These are phyloP conservation scores for Suillus decipiens DNA, from an alignment of 768 basidiomycete species.

Conservation along the genomic window DNA sequence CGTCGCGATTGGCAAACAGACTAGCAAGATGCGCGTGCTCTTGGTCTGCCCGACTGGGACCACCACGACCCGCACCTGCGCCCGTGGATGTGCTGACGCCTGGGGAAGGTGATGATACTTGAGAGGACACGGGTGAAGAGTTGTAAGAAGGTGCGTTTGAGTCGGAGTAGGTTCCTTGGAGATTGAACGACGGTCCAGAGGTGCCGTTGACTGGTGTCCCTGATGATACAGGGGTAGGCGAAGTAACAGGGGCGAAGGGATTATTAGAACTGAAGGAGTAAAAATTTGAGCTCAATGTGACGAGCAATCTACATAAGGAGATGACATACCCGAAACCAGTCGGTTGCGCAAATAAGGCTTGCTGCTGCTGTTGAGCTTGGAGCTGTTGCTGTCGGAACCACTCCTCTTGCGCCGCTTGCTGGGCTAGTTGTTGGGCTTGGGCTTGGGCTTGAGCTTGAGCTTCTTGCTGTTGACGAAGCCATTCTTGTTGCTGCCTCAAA, in stretches of 20 bases:
- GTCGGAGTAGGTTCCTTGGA: constrained; percentile 67
- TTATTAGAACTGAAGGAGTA: constrained; percentile 81
- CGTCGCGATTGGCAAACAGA: constrained; percentile 86
- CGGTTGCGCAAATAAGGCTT: constrained; percentile 56
- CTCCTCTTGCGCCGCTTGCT: constrained; percentile 52
- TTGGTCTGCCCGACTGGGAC: constrained; percentile 59
- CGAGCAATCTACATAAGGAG: background rate
- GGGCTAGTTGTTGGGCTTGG: constrained; percentile 39
- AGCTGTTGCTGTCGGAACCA: constrained; percentile 63
- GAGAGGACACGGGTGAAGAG: constrained; percentile 43
- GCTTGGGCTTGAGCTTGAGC: constrained; percentile 34
- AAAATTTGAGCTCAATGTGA: constrained; percentile 21
- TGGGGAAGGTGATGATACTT: constrained; percentile 41
- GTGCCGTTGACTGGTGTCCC: constrained; percentile 34
- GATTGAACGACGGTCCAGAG: constrained; percentile 59
- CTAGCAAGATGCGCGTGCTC: constrained; percentile 73
- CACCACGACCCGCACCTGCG: constrained; percentile 19
- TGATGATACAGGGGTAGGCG: constrained; percentile 33
- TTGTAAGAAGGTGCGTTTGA: constrained; percentile 33
- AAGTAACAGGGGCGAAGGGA: constrained; percentile 71
- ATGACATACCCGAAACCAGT: constrained; percentile 73
- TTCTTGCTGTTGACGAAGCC: constrained; percentile 65
- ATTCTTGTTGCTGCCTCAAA: constrained; percentile 62
- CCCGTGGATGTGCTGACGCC: constrained; percentile 29
- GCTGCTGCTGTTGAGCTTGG: constrained; percentile 48